Evolutionary conservation across 129 eudicot genomes (phyloP).

Genomic region (Sambucus nigra): DNA sequence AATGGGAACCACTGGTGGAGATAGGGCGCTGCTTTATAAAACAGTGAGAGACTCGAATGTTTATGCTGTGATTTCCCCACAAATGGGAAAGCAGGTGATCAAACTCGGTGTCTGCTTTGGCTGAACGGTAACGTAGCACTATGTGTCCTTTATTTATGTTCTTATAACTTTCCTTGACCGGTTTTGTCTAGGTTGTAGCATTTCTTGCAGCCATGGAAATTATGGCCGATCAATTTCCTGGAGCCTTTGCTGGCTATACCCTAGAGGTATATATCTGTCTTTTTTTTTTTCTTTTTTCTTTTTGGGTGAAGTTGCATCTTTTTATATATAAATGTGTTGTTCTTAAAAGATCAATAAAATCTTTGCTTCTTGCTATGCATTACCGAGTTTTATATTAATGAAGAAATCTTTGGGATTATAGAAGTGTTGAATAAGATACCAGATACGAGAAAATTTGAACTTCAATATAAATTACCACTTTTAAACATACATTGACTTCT

Average conservation of each 20-base stretch:
- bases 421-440: no score
- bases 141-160: neutral
- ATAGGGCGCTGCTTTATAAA: conserved; percentile 63
- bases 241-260: conserved; percentile 76
- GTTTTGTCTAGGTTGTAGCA: conserved; percentile 67
- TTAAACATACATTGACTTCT: no score
- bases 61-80: conserved; percentile 93
- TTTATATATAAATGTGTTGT: no score
- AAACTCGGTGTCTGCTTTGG: neutral
- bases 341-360: no score
- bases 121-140: neutral
- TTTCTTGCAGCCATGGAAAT: conserved; percentile 94
- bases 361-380: no score
- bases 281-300: no score
- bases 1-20: conserved; percentile 97
- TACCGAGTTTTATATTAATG: no score
- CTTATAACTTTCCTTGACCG: neutral
- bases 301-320: no score
- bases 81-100: conserved; percentile 93
- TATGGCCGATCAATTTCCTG: conserved; percentile 90
- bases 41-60: conserved; percentile 66
- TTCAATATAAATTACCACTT: no score
- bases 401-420: no score
- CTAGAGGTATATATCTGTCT: conserved; percentile 37
- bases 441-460: no score